Base-by-base conservation (phyloP, 805 yeast species). In the Metschnikowia matae region DNA sequence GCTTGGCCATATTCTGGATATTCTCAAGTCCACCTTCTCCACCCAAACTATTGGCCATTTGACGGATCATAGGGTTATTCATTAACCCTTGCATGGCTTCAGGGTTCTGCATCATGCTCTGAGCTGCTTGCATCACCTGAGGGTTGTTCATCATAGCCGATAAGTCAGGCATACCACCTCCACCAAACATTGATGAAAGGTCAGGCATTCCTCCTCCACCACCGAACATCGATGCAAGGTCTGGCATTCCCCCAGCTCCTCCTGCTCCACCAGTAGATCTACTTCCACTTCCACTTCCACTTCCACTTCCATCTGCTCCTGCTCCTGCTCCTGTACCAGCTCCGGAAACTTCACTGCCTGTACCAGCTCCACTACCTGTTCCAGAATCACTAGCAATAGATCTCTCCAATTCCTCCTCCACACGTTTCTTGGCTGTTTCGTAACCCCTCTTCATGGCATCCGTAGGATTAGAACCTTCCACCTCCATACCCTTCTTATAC, bases 391-490 rank as follows among this genome's bases (percentile, higher is more conserved):
- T 59, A 53, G 71, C 57, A 42, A 71, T 64, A 3, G 69, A 61
- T 47, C 56, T 66, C 58, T 77, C 82, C 56, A 84, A 70, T 49
- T 89, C 87, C 63, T 85, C 91, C 61, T 87, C 89, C 37, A 87
- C 89, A 66, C 91, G 84, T 69, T 81, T 81, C 74, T 89, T 88
- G 21, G 97, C 97, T 34, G 96, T 88, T 68, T 92, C 97, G 66
- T 83, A 90, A 48, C 97, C 99, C 64, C 85, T 84, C 68, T 79
- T 81, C 97, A 92, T 92, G 15, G 94, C 91, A 38, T 87, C 96
- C 6, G 91, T 81, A 43, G 92, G 89, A 23, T 74, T 71, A 41
- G 82, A 87, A 40, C 97, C 97, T 71, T 94, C 98, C 50, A 82
- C 81, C 51, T 87, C 90, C 57, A 94, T 69, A 37, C 97, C 99